phyloP scores from a whole-genome alignment of 2,329 filamentous ascomycete species.

The Fusarium mundagurra region DNA sequence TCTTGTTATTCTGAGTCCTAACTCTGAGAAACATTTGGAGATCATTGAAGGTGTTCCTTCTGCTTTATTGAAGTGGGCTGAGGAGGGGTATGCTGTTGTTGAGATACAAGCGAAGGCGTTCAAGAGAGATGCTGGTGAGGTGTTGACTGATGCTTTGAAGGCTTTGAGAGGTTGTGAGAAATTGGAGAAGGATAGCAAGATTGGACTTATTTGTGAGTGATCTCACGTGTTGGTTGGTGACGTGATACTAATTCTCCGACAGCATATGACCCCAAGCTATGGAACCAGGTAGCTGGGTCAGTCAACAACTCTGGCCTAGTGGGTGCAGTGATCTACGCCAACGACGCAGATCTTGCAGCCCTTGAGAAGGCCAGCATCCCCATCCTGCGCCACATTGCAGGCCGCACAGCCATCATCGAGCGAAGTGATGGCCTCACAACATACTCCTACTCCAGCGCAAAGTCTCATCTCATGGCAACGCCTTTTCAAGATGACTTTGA shows the following conservation, averaged over 20 bases:
- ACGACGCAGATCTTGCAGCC: not conserved
- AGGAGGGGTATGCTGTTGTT: constrained; percentile 73
- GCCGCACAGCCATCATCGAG: not conserved
- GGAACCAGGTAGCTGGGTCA: constrained; percentile 24
- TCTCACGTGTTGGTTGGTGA: too few species aligned
- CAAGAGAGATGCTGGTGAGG: constrained; percentile 7
- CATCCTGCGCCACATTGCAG: constrained; percentile 31
- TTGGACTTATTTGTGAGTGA: constrained; percentile 51
- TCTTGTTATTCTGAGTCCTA: constrained; percentile 45
- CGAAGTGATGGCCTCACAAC: not conserved
- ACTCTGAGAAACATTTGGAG: constrained; percentile 1
- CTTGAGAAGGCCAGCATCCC: constrained; percentile 12
- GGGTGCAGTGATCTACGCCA: constrained; percentile 35
- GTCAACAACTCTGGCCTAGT: not conserved
- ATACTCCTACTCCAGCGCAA: constrained; percentile 54
- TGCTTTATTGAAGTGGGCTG: constrained; percentile 73
- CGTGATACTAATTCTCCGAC: not conserved
- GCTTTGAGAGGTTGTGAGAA: constrained; percentile 34
- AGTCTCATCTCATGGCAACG: constrained; percentile 54
- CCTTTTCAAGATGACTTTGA: constrained; percentile 61
- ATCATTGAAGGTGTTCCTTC: constrained; percentile 56
- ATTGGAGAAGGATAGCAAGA: constrained; percentile 50
- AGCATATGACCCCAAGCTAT: constrained; percentile 35
- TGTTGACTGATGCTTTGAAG: constrained; percentile 32
- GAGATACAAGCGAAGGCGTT: constrained; percentile 53